Evolutionary conservation across 495 filamentous ascomycete genomes (phyloP).

Genomic region (Talaromyces liani): DNA sequence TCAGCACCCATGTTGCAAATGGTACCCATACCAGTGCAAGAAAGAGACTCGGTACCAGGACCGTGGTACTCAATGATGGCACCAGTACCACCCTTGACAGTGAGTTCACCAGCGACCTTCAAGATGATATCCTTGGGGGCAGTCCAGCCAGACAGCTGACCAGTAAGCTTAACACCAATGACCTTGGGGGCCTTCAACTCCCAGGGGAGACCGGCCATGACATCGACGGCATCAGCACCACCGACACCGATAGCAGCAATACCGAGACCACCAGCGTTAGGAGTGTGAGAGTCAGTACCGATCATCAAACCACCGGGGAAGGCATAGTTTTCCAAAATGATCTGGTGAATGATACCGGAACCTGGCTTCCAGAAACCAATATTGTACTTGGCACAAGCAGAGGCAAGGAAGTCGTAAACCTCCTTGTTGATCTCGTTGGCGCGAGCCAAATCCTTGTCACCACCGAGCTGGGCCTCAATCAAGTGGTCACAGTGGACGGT

Average conservation of each 20-base stretch:
- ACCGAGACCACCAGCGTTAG: slow-evolving; percentile 94
- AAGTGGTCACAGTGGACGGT: slow-evolving; percentile 99
- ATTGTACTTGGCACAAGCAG: slow-evolving; percentile 96
- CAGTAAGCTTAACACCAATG: slow-evolving; percentile 92
- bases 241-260: slow-evolving; percentile 97
- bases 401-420: slow-evolving; percentile 95
- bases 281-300: slow-evolving; percentile 97
- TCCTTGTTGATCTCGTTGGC: slow-evolving; percentile 97
- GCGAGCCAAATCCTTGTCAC: slow-evolving; percentile 87
- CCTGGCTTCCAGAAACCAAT: slow-evolving; percentile 99
- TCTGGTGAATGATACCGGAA: slow-evolving; percentile 99
- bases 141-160: slow-evolving; percentile 87
- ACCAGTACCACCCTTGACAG: slow-evolving; percentile 97
- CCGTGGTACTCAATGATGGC: slow-evolving; percentile 95
- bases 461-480: slow-evolving; percentile 95
- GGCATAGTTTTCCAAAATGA: slow-evolving; percentile 96
- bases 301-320: slow-evolving; percentile 98
- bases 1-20: slow-evolving; percentile 83
- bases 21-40: slow-evolving; percentile 63
- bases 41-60: slow-evolving; percentile 67
- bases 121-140: slow-evolving; percentile 96
- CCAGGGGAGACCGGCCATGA: slow-evolving; percentile 97
- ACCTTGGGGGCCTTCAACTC: slow-evolving; percentile 97
- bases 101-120: slow-evolving; percentile 94
- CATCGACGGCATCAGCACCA: slow-evolving; percentile 97